These are phyloP conservation scores for Cordia subcordata DNA, from an alignment of 257 asterid genomes.

Conservation along the genomic window DNA sequence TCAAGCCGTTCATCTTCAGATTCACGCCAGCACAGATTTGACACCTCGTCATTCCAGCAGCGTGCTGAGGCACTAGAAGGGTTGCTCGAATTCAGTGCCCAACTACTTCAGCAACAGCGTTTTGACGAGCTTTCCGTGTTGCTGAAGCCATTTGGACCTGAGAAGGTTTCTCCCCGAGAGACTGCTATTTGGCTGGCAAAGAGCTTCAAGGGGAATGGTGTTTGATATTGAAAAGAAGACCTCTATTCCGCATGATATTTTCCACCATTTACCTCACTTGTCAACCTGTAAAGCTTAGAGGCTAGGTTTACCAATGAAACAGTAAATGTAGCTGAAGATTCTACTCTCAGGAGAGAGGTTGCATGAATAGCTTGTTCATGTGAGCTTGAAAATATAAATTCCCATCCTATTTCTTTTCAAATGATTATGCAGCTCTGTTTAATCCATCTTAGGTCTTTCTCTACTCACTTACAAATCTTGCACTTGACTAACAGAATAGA, in stretches of 20 bases:
- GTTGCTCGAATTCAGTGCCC: conserved; percentile 90
- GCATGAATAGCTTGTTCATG: conserved; percentile 50
- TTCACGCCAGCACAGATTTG: conserved; percentile 66
- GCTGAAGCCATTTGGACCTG: conserved; percentile 87
- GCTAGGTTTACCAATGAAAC: not conserved
- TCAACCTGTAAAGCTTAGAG: not conserved
- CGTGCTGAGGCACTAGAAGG: conserved; percentile 97
- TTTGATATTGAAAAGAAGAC: conserved; percentile 12
- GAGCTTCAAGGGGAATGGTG: conserved; percentile 75
- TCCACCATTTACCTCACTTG: not conserved
- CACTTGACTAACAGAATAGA: too few relatives aligned
- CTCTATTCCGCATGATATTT: not conserved
- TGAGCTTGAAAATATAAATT: conserved; percentile 9
- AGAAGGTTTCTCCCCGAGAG: conserved; percentile 88
- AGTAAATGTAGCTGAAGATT: not conserved
- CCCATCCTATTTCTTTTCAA: not conserved
- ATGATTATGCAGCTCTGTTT: not conserved
- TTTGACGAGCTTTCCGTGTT: conserved; percentile 78
- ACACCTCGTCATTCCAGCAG: conserved; percentile 80
- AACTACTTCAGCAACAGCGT: conserved; percentile 76
- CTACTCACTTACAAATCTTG: too few relatives aligned
- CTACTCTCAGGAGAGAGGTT: not conserved
- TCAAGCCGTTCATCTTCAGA: conserved; percentile 68
- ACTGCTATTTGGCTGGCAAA: conserved; percentile 96
- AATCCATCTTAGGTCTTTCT: too few relatives aligned